Evolutionary conservation across 208 protist species (phyloP), one percentile per base, ranked within the genome.

Genomic region (Phytomonas sp.): DNA sequence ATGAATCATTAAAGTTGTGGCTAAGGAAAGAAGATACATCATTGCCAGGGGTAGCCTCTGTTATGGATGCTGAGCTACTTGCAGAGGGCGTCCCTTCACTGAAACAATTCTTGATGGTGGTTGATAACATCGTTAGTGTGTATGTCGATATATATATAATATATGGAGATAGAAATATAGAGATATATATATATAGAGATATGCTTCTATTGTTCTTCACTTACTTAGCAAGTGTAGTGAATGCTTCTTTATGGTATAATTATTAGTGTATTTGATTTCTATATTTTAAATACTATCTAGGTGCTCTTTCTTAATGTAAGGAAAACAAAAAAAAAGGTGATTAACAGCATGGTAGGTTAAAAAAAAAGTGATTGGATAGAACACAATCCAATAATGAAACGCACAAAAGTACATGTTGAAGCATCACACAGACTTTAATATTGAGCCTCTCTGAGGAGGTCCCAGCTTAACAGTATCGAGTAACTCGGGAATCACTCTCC

Each of bases 41-140:
- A 46, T 90, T 79, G 62, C 88, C 88, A 20, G 85, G 77, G 3
- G 88, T 93, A 20, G 75, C 81, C 70, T 93, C 88, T 15, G 79
- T 77, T 29, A 82, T 84, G 9, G 88, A 93, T 53, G 74, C 63
- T 43, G 77, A 83, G 75, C 81, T 88, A 63, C 78, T 80, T 72
- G 70, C 76, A 26, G 68, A 70, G 29, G 73, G 74, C 31, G 20
- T 11, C 26, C 5, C 32, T 32, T 30, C 32, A 37, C 29, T n/a
- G 60, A 37, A 32, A n/a, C 60, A 30, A 32, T 32, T 37, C 60
- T 13, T 64, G 17, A 62, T 74, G 15, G 26, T 26, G 0, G 64
- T n/a, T 0, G 13, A 43, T 36, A 40, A 60, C 28, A 68, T 67
- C 60, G 40, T 69, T 34, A 68, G 13, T 33, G 4, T 31, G 29